Evolutionary conservation across 768 basidiomycete genomes (phyloP).

Genomic region (Strobilomyces dryophilus): DNA sequence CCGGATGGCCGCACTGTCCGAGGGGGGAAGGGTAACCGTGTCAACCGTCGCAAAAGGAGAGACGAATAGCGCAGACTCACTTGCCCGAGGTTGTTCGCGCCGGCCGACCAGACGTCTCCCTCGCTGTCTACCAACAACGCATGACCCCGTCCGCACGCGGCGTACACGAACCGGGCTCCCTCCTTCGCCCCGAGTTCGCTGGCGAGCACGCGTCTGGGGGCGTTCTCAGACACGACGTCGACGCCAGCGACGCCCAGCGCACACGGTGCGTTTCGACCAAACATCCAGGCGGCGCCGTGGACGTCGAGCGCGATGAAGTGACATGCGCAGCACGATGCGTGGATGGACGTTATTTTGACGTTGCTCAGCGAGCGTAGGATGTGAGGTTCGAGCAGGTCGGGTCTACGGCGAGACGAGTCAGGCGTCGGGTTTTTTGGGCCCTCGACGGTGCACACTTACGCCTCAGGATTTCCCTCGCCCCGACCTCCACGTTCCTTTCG

Average conservation of each 20-base stretch:
- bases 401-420: constrained; percentile 38
- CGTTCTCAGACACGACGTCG: constrained; percentile 67
- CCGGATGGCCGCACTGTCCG: constrained; percentile 67
- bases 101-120: constrained; percentile 81
- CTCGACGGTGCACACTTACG: constrained; percentile 20
- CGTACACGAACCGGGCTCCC: constrained; percentile 67
- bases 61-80: constrained; percentile 33
- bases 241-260: constrained; percentile 58
- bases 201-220: constrained; percentile 59
- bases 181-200: constrained; percentile 54
- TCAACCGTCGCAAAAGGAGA: background rate
- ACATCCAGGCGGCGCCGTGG: constrained; percentile 82
- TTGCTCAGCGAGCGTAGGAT: constrained; percentile 87
- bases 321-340: constrained; percentile 72
- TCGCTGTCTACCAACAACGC: constrained; percentile 77
- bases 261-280: constrained; percentile 76
- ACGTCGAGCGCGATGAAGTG: constrained; percentile 73
- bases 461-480: constrained; percentile 38
- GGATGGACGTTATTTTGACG: constrained; percentile 65
- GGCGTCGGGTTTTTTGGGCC: background rate
- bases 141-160: constrained; percentile 82
- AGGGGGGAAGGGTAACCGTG: background rate
- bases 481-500: constrained; percentile 62
- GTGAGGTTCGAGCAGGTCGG: constrained; percentile 85
- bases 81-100: constrained; percentile 78